Base-by-base conservation (phyloP, 2,329 filamentous ascomycete genomes). In the Shiraia sp. region DNA sequence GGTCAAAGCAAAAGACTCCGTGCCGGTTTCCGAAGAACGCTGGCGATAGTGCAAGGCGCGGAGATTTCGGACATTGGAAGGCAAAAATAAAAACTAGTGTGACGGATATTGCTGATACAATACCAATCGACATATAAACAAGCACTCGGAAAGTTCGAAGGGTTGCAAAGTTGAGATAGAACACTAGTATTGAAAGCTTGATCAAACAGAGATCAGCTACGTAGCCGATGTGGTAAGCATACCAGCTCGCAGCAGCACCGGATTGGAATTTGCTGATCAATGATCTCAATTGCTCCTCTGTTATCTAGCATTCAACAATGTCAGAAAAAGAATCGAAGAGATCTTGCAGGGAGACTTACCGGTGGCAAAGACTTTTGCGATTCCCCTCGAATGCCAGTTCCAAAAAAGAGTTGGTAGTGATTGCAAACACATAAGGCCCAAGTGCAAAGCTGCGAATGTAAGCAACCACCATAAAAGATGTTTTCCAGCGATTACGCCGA, bases 361-460 rank as follows among this genome's bases (percentile, higher is more conserved):
- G 36, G 28, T 38, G 27, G 14, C 15, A 26, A 14, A 26, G 9
- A 16, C 7, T 14, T 31, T 25, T 40, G 29, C 14, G 13, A 14
- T 5, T 31, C 29, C 14, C 4, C 15, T 17, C 44, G 49, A 15
- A 45, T 27, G 10, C 59, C 62, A 14, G 57, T 49, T 10, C 61
- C 58, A 31, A 48, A 62, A 1, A 43, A n/a, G 0, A 62, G 15
- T 33, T 66, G 62, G 30, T 50, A 66, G 32, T 57, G 45, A 29
- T 63, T 66, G 36, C 56, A 53, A 6, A 53, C 51, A 24, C 56
- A 61, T 7, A 63, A 36, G 6, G 45, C 61, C 62, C 61, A 66
- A 6, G 59, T 61, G 22, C 37, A 53, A 7, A 63, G 24, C 59
- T 59, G 17, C 9, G 4, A 4, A 22, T 5, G 19, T 22, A 22